Percentiles rank a stretch among this genome's conserved stretches.
Evolutionary conservation across 305 asterid genomes (phyloP).

Genomic region (Fraxinus albicans): DNA sequence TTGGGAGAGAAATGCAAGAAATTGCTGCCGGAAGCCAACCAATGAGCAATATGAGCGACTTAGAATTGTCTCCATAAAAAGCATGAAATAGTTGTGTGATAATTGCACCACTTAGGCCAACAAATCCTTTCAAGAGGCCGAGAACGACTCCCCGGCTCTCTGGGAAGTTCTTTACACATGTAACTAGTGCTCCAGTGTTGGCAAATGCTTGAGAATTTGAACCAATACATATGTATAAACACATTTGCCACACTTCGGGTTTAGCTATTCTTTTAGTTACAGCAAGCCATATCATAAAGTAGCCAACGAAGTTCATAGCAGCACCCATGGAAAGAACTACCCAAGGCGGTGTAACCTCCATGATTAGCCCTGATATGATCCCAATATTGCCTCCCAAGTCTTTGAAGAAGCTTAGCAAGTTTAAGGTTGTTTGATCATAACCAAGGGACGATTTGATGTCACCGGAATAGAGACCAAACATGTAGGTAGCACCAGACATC

Average conservation of each 20-base stretch:
- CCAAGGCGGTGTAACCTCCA: slow-evolving; percentile 27
- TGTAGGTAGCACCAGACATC: slow-evolving; percentile 22
- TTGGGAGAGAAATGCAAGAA: slow-evolving; percentile 15
- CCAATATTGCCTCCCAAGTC: slow-evolving; percentile 29
- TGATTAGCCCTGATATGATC: slow-evolving; percentile 27
- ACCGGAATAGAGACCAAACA: slow-evolving; percentile 22
- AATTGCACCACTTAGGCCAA: slow-evolving; percentile 29
- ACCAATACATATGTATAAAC: slow-evolving; percentile 30
- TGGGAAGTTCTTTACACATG: slow-evolving; percentile 31
- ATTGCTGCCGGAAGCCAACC: slow-evolving; percentile 27
- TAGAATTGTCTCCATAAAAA: slow-evolving; percentile 13
- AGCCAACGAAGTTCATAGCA: slow-evolving; percentile 19
- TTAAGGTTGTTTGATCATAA: slow-evolving; percentile 26
- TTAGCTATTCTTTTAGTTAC: slow-evolving; percentile 7
- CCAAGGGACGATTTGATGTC: slow-evolving; percentile 19
- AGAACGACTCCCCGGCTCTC: slow-evolving; percentile 28
- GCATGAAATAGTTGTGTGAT: slow-evolving; percentile 28
- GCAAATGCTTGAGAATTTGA: slow-evolving; percentile 31
- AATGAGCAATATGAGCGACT: slow-evolving; percentile 25
- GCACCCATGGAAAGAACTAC: slow-evolving; percentile 19
- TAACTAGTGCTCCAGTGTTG: slow-evolving; percentile 27
- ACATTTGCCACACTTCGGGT: slow-evolving; percentile 26
- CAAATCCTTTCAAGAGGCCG: slow-evolving; percentile 29
- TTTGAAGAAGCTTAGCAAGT: slow-evolving; percentile 28
- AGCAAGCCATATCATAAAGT: slow-evolving; percentile 28